Evolutionary conservation across 345 rosid genomes (phyloP).

Genomic region (Adansonia digitata): DNA sequence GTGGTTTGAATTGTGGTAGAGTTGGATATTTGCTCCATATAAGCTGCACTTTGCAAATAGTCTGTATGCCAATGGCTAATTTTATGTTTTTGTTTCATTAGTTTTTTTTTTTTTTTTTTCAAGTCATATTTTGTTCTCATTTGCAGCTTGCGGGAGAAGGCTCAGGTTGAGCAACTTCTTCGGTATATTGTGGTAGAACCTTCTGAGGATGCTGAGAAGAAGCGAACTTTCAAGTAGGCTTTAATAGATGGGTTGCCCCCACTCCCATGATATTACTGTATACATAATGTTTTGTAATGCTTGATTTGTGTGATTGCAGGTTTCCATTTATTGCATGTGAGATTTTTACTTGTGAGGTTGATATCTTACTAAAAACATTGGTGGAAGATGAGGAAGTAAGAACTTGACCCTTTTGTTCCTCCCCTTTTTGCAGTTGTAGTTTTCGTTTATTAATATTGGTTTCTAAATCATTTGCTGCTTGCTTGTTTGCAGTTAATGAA

Average conservation of each 20-base stretch:
- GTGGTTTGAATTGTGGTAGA: not conserved
- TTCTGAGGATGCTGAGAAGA: constrained; percentile 65
- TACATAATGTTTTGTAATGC: not conserved
- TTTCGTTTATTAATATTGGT: not conserved
- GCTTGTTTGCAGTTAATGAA: constrained; percentile 65
- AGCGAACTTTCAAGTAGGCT: constrained; percentile 67
- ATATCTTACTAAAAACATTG: constrained; percentile 80
- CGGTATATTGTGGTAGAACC: constrained; percentile 76
- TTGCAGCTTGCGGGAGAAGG: constrained; percentile 73
- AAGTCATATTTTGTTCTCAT: constrained; percentile 1
- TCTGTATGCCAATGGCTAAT: not conserved
- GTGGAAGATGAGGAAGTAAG: constrained; percentile 90
- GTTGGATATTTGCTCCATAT: not conserved
- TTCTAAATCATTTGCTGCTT: constrained; percentile 20
- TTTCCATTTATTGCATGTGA: constrained; percentile 91
- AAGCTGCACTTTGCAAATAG: not conserved
- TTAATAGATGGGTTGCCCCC: not conserved
- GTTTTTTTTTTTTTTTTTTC: not conserved
- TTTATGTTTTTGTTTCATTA: not conserved
- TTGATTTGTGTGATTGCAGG: constrained; percentile 32
- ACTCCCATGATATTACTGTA: not conserved
- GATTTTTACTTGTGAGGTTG: constrained; percentile 91
- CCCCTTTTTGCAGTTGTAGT: constrained; percentile 1
- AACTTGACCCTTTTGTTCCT: constrained; percentile 7
- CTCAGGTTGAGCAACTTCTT: constrained; percentile 76